Percentiles rank a stretch among this genome's conserved stretches.
Conservation (phyloP, 2,329 filamentous ascomycete genomes). For the Botryotinia calthae region DNA sequence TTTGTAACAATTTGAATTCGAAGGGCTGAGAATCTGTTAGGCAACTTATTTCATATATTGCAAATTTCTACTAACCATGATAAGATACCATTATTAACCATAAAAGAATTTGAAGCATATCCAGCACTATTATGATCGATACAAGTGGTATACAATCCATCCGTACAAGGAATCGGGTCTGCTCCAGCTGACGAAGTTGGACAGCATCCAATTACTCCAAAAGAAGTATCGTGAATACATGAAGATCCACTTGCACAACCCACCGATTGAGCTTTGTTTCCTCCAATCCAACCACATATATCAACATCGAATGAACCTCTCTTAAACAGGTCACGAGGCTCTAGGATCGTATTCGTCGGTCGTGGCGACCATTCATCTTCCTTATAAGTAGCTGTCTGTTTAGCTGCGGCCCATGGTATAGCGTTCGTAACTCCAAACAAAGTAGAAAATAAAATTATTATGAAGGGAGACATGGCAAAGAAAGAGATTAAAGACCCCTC, state of each 20-base stretch:
- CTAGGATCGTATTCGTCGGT: conserved; percentile 30
- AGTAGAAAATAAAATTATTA: conserved; percentile 30
- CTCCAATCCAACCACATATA: conserved; percentile 38
- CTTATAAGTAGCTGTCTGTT: conserved; percentile 31
- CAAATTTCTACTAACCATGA: conserved; percentile 32
- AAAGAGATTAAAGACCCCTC: conserved; percentile 22
- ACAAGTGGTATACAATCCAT: conserved; percentile 37
- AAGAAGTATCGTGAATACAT: conserved; percentile 35
- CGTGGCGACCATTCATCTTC: conserved; percentile 33
- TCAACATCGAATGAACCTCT: conserved; percentile 29
- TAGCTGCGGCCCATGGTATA: conserved; percentile 31
- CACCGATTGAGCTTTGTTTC: conserved; percentile 27
- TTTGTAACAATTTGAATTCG: conserved; percentile 31
- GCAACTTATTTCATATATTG: background rate
- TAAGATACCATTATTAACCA: conserved; percentile 34
- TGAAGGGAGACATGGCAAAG: conserved; percentile 35
- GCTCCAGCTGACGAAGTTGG: conserved; percentile 26
- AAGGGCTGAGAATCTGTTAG: conserved; percentile 30
- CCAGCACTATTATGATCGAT: conserved; percentile 33
- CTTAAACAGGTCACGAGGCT: conserved; percentile 32
- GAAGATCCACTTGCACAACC: conserved; percentile 33
- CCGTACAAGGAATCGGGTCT: conserved; percentile 32
- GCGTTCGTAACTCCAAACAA: conserved; percentile 28
- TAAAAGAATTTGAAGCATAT: conserved; percentile 27
- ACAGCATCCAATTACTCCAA: conserved; percentile 36